Evolutionary conservation across 2,329 filamentous ascomycete genomes (phyloP).

Genomic region (Epichloe scottii): DNA sequence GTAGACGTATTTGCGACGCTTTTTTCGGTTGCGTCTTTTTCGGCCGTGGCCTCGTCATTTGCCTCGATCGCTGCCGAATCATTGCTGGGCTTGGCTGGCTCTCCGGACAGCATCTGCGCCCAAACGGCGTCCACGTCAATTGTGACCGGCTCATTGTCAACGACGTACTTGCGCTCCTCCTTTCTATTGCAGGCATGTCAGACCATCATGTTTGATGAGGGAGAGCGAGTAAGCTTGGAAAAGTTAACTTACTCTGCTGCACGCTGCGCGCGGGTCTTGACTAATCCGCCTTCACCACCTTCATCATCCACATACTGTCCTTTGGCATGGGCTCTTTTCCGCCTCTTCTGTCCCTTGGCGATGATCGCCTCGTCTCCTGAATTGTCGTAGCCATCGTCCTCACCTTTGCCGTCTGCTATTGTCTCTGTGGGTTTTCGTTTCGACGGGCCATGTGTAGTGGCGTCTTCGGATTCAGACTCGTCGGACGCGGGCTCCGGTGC

Average conservation of each 20-base stretch:
- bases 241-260: conserved; percentile 43
- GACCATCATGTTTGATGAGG: background rate
- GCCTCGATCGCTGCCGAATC: background rate
- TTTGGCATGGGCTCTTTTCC: conserved; percentile 31
- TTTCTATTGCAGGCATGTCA: conserved; percentile 26
- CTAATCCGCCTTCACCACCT: conserved; percentile 46
- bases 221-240: background rate
- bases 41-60: conserved; percentile 6
- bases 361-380: conserved; percentile 65
- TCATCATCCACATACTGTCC: conserved; percentile 32
- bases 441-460: conserved; percentile 15
- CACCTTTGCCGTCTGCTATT: conserved; percentile 15
- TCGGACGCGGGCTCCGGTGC: conserved; percentile 33
- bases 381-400: conserved; percentile 45
- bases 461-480: conserved; percentile 37
- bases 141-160: conserved; percentile 47
- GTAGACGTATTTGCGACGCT: background rate
- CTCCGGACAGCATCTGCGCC: conserved; percentile 48
- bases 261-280: conserved; percentile 62
- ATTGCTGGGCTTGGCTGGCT: conserved; percentile 3
- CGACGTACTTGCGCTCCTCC: conserved; percentile 41
- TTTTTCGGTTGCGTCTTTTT: conserved; percentile 15
- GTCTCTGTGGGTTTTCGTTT: conserved; percentile 12
- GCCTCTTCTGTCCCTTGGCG: conserved; percentile 43
- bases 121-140: conserved; percentile 61